Evolutionary conservation across 176 grass and related monocot species (phyloP).

Genomic region (barley (Hordeum vulgare)): DNA sequence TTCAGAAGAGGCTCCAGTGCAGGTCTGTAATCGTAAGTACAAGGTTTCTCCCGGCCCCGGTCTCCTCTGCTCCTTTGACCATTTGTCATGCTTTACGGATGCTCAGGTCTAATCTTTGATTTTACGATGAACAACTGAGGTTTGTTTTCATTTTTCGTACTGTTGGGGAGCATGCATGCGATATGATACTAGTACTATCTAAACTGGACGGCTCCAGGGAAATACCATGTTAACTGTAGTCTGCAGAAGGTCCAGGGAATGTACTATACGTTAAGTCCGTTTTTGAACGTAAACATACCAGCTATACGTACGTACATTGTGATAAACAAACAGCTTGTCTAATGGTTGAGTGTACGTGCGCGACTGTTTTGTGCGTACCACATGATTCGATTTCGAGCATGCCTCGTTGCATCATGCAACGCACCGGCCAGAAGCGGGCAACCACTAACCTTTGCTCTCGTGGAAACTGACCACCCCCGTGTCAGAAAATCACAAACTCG

Average conservation of each 20-base stretch:
- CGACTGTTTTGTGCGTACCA: background rate
- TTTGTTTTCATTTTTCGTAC: no score
- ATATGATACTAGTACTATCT: no score
- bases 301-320: no score
- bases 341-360: background rate
- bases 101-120: background rate
- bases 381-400: slow-evolving; percentile 33
- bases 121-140: background rate
- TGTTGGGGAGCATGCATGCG: no score
- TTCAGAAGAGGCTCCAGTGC: slow-evolving; percentile 6
- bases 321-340: background rate
- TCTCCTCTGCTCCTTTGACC: slow-evolving; percentile 26
- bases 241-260: no score
- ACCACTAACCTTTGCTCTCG: background rate
- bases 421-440: background rate
- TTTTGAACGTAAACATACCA: background rate
- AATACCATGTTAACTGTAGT: no score
- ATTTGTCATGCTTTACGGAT: background rate
- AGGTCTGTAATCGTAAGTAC: slow-evolving; percentile 8
- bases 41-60: background rate
- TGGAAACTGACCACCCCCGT: background rate
- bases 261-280: no score
- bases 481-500: background rate
- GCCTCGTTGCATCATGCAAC: background rate
- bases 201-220: no score